Base-by-base conservation (phyloP, 2,329 filamentous ascomycete species). In the Stylonectria norvegica region DNA sequence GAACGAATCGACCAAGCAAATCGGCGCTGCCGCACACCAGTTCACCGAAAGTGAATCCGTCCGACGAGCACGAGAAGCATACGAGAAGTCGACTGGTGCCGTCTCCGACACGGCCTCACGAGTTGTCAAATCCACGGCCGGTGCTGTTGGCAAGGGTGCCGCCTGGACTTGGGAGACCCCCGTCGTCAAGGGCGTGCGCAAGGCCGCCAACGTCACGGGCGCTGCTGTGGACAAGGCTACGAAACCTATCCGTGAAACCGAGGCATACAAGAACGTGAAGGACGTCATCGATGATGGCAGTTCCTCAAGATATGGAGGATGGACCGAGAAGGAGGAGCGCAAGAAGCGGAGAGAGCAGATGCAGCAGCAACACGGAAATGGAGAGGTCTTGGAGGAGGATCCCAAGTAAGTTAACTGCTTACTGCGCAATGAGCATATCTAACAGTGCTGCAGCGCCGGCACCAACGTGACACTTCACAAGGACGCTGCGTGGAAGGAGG, bases 1-100 rank as follows among this genome's bases (percentile, higher is more conserved):
- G 93, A 95, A 98, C 60, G 93, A 98, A 62, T 95, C 89, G 30
- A 98, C 91, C 29, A 97, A 98, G 71, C 88, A 93, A 52, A 78
- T 98, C 29, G 86, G 88, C 14, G 88, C 87, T 34, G 87, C 86
- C 5, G 89, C 91, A 14, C 85, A 95, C 60, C 83, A 96, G 58
- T 93, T 98, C 61, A 84, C 84, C 20, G 91, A 97, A 69, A 96
- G 89, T 60, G 90, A 96, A 60, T 86, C 85, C 14, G 87, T 98
- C 12, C 85, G 89, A 59, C 81, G 82, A 56, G 93, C 91, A 20
- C 81, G 86, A 51, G 83, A 89, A 52, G 91, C 89, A 6, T 96
- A 95, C 63, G 83, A 88, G 58, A 84, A 86, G 53, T 90, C 90
- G 6, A 88, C 89, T 3, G 88, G 86, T 38, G 87, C 86, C 34